phyloP scores from a whole-genome alignment of 192 early-diverging fungal species.

The Coemansia sp. region DNA sequence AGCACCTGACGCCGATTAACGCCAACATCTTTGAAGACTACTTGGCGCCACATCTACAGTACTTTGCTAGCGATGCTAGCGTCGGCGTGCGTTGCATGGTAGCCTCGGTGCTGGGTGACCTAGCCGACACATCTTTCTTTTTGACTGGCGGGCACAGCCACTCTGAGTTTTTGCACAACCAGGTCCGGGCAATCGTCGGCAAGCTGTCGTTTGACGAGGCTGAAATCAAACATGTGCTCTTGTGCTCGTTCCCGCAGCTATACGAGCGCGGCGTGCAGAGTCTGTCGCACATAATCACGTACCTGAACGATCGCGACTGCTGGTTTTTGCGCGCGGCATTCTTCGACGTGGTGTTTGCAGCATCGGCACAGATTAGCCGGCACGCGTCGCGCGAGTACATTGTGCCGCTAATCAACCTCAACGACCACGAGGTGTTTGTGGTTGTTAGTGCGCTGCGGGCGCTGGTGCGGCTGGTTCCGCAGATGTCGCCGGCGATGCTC shows the following conservation, averaged over 20 bases:
- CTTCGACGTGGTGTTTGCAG: slow-evolving; percentile 88
- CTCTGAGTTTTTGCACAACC: slow-evolving; percentile 47
- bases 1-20: slow-evolving; percentile 73
- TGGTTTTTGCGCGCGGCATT: slow-evolving; percentile 94
- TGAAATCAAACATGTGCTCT: slow-evolving; percentile 77
- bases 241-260: slow-evolving; percentile 53
- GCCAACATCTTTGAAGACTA: slow-evolving; percentile 89
- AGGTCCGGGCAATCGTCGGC: slow-evolving; percentile 72
- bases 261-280: slow-evolving; percentile 44
- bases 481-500: slow-evolving; percentile 48
- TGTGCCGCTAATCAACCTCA: slow-evolving; percentile 86
- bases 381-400: slow-evolving; percentile 89
- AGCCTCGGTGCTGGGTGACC: slow-evolving; percentile 73
- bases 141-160: slow-evolving; percentile 54
- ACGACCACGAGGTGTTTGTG: slow-evolving; percentile 89
- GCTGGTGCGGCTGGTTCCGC: slow-evolving; percentile 63
- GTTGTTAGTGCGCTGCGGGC: slow-evolving; percentile 84
- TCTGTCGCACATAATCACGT: slow-evolving; percentile 92
- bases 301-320: slow-evolving; percentile 86
- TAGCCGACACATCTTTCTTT: slow-evolving; percentile 72
- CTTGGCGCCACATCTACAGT: slow-evolving; percentile 70
- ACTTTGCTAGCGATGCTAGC: slow-evolving; percentile 67
- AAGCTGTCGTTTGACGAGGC: slow-evolving; percentile 77
- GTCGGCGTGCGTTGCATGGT: slow-evolving; percentile 75
- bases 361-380: slow-evolving; percentile 82